phyloP scores from a whole-genome alignment of 192 early-diverging fungal genomes.

The Coemansia sp. region DNA sequence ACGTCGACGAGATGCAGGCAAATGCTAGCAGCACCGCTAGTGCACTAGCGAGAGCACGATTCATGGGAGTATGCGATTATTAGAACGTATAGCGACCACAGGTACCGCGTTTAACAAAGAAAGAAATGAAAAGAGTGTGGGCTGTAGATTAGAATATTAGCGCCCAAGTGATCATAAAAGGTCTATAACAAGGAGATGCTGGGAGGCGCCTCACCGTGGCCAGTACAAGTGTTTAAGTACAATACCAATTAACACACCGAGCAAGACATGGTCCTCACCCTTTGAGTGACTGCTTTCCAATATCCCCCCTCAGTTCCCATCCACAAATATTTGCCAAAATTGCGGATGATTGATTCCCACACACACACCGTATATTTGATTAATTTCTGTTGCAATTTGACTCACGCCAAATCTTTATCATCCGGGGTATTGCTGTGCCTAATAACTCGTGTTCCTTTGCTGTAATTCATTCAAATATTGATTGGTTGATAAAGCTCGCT shows the following conservation, averaged over 20 bases:
- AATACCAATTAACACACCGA: not conserved
- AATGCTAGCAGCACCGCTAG: conserved; percentile 27
- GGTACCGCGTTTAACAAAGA: conserved; percentile 1
- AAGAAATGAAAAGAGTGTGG: not conserved
- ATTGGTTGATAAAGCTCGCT: not conserved
- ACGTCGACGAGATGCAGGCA: conserved; percentile 17
- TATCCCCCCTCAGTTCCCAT: conserved; percentile 2
- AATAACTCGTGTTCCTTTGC: not conserved
- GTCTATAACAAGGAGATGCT: not conserved
- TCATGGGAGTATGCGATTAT: conserved; percentile 15
- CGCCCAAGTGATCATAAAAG: not conserved
- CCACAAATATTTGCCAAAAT: not conserved
- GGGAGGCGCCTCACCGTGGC: not conserved
- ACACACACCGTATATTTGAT: not conserved
- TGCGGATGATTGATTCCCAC: not conserved
- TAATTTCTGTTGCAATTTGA: not conserved
- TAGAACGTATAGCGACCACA: not conserved
- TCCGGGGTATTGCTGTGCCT: not conserved
- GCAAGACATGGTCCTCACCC: not conserved
- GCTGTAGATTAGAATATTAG: not conserved
- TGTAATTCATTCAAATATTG: not conserved
- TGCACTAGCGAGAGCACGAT: conserved; percentile 26
- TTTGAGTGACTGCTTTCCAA: conserved; percentile 2
- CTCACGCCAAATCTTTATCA: not conserved
- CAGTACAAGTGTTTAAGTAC: conserved; percentile 5